These are phyloP conservation scores for Tetracentron sinense DNA, from an alignment of 164 flowering plant species.

Conservation along the genomic window DNA sequence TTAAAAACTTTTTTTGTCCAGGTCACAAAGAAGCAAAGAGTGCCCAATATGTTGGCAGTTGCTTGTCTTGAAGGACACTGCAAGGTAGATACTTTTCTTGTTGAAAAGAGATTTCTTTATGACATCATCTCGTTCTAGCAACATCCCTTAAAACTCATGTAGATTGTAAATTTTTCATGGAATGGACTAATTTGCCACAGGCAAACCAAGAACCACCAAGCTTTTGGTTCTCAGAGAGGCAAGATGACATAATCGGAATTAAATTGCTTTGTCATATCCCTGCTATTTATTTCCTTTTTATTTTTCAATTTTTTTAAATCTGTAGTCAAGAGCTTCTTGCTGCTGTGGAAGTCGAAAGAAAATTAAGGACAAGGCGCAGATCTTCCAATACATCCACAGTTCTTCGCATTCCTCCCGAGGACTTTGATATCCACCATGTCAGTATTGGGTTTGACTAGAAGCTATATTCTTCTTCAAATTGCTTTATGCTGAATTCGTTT, in stretches of 20 bases:
- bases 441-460: constrained; percentile 11
- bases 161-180: not conserved
- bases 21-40: constrained; percentile 85
- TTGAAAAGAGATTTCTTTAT: not conserved
- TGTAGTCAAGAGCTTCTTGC: constrained; percentile 71
- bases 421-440: constrained; percentile 36
- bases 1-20: constrained; percentile 15
- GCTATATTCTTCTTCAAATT: constrained; percentile 9
- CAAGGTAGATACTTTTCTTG: constrained; percentile 33
- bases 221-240: not conserved
- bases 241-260: too few species aligned
- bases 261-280: not conserved
- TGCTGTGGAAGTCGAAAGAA: constrained; percentile 52
- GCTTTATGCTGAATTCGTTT: constrained; percentile 1
- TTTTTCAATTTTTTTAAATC: not conserved
- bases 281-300: not conserved
- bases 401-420: constrained; percentile 24
- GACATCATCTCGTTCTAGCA: not conserved
- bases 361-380: constrained; percentile 30
- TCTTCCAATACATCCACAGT: constrained; percentile 18
- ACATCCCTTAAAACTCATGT: not conserved
- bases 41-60: constrained; percentile 80
- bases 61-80: constrained; percentile 55
- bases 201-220: not conserved
- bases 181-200: not conserved